Evolutionary conservation across 2,329 filamentous ascomycete genomes (phyloP).

Genomic region (Hypoxylon sp.): DNA sequence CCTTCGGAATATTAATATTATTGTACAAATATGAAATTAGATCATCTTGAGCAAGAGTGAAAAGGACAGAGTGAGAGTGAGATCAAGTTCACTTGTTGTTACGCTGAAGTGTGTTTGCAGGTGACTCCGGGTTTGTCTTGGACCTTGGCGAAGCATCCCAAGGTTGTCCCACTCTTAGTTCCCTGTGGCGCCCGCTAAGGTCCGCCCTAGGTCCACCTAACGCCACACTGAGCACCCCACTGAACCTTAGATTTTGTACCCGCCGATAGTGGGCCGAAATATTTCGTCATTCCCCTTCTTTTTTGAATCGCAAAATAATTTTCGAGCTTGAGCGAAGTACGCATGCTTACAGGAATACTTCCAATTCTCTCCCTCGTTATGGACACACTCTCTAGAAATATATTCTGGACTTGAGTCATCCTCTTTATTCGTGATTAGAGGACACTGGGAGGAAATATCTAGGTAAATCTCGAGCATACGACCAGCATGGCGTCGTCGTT

Average conservation of each 20-base stretch:
- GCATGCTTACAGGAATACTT: background rate
- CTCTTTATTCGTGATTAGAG: background rate
- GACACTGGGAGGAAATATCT: background rate
- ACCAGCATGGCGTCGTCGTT: conserved; percentile 54
- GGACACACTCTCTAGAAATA: background rate
- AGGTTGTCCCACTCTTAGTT: background rate
- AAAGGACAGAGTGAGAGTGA: background rate
- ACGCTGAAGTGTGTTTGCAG: background rate
- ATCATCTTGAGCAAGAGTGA: background rate
- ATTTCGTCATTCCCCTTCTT: conserved; percentile 27
- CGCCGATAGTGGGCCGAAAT: background rate
- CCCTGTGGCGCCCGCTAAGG: background rate
- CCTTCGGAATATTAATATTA: conserved; percentile 14
- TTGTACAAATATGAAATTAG: conserved; percentile 5
- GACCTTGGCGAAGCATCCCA: background rate
- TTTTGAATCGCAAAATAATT: conserved; percentile 9
- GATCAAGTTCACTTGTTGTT: conserved; percentile 13
- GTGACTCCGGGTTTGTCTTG: background rate
- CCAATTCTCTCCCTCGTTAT: background rate
- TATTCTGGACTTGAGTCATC: background rate
- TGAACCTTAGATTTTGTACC: conserved; percentile 4
- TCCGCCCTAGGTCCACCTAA: background rate
- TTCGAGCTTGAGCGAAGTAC: background rate
- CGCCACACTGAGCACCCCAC: background rate
- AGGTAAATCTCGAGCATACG: background rate